A percentile compares a stretch with the other conserved stretches of the same genome.
These are phyloP conservation scores for Trichoderma polysporum DNA, from an alignment of 2,329 filamentous ascomycete genomes.

Conservation along the genomic window DNA sequence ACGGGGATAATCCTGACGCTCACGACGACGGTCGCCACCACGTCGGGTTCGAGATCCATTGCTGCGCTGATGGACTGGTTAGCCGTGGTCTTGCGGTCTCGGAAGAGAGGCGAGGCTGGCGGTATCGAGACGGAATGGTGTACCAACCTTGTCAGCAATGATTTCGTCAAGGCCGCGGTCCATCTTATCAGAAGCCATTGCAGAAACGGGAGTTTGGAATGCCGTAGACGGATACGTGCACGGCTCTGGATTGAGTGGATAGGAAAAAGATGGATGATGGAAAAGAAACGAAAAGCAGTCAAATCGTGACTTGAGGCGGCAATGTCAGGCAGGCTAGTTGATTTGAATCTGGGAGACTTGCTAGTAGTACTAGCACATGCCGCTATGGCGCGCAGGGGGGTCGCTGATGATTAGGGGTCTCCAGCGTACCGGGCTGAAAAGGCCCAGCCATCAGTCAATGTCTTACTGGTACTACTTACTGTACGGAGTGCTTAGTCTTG, in stretches of 20 bases:
- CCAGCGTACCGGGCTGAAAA: background rate
- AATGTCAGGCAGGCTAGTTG: background rate
- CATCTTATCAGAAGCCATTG: slow-evolving; percentile 45
- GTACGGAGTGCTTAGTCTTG: too few species aligned
- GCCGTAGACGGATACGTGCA: background rate
- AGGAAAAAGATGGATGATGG: background rate
- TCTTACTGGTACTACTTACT: background rate
- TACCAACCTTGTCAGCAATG: slow-evolving; percentile 49
- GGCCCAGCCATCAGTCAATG: background rate
- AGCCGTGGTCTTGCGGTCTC: slow-evolving; percentile 4
- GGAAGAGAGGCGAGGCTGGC: slow-evolving; percentile 2
- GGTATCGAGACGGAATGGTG: background rate
- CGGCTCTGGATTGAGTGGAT: background rate
- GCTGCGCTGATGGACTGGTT: slow-evolving; percentile 31
- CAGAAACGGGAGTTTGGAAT: slow-evolving; percentile 15
- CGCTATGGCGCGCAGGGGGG: background rate
- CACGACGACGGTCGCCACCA: slow-evolving; percentile 35
- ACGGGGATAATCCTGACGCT: slow-evolving; percentile 59
- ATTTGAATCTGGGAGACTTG: background rate
- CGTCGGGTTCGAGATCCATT: slow-evolving; percentile 40
- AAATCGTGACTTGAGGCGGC: background rate
- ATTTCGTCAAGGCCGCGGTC: slow-evolving; percentile 58
- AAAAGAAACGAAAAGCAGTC: background rate
- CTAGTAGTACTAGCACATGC: background rate
- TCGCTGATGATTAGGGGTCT: background rate